Base-by-base conservation (phyloP, 805 yeast species). In the Saccharomycopsis microspora region DNA sequence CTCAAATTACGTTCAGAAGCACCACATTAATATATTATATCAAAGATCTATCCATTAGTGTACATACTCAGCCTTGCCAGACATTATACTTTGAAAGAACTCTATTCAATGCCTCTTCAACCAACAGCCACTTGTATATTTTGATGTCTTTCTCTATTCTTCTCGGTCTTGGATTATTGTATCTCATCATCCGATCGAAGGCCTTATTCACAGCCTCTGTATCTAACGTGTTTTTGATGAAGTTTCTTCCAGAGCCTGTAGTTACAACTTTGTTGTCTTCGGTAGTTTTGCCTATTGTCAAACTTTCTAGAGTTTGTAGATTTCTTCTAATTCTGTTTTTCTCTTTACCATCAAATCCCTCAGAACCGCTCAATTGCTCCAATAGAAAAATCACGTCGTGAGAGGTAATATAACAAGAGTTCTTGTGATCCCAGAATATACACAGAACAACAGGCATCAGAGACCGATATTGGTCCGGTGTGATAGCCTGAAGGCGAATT, bases 71-170 rank as follows among this genome's bases (percentile, higher is more conserved):
- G 19, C 19, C 19, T 19, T 19, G 19, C 19, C 19, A 19, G 19
- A 19, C 19, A 19, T 19, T 1, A 19, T 81, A 81, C 60, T 81
- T 81, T 34, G 78, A 65, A 34, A 78, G 67, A 9, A 81, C 81
- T 56, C 76, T 79, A 30, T 64, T 60, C 44, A 80, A 57, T 0
- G 86, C 86, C 32, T 63, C 67, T 37, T 66, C 71, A 30, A 81
- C 61, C 41, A 70, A 67, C 27, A 59, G 56, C 87, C 87, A 81
- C 30, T 67, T 65, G 56, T 81, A 76, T 3, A 81, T 85, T 57
- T 81, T 81, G 51, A 81, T 72, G 57, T 80, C 84, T 58, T 81
- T 81, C 55, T 78, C 86, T 41, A 81, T 81, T 54, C 78, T 79
- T 39, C 87, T 64, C 4, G 87, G 87, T 54, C 76, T 68, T 2